Conservation (phyloP, 495 filamentous ascomycete genomes). For the Extremus antarcticus region DNA sequence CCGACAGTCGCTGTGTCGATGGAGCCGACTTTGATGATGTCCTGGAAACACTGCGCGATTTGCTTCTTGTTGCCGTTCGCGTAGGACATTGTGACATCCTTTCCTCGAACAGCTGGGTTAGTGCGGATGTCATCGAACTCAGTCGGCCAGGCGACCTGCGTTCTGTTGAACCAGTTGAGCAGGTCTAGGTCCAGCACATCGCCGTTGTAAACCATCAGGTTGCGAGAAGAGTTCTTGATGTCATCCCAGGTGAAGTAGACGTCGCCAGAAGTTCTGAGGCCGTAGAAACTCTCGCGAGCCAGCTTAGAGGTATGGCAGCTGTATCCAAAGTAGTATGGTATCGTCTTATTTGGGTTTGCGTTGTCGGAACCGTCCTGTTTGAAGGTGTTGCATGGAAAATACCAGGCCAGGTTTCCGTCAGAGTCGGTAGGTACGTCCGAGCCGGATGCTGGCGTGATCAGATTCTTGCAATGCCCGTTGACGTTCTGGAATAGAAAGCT, state of each 20-base stretch:
- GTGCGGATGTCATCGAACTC: conserved; percentile 69
- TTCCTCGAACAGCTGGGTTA: conserved; percentile 69
- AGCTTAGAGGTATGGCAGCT: conserved; percentile 69
- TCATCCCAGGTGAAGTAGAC: conserved; percentile 98
- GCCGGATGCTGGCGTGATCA: conserved; percentile 59
- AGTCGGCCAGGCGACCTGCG: conserved; percentile 66
- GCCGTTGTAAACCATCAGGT: conserved; percentile 85
- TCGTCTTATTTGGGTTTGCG: conserved; percentile 58
- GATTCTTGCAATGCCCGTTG: conserved; percentile 89
- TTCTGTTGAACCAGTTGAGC: conserved; percentile 77
- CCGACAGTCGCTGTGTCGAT: conserved; percentile 95
- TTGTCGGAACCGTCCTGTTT: conserved; percentile 83
- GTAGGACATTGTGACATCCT: conserved; percentile 81
- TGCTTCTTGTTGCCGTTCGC: conserved; percentile 65
- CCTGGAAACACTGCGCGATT: conserved; percentile 70
- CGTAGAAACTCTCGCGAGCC: conserved; percentile 66
- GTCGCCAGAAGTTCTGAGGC: conserved; percentile 46
- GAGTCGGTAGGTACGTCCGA: conserved; percentile 72
- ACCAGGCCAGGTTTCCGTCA: conserved; percentile 77
- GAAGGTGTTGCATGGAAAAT: conserved; percentile 86
- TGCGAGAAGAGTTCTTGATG: conserved; percentile 75
- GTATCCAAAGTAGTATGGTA: conserved; percentile 70
- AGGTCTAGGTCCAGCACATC: conserved; percentile 90
- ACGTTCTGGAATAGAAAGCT: conserved; percentile 99
- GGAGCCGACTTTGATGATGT: conserved; percentile 91